Conservation (phyloP, 176 grass and related monocot species). For the Tillandsia leiboldiana region DNA sequence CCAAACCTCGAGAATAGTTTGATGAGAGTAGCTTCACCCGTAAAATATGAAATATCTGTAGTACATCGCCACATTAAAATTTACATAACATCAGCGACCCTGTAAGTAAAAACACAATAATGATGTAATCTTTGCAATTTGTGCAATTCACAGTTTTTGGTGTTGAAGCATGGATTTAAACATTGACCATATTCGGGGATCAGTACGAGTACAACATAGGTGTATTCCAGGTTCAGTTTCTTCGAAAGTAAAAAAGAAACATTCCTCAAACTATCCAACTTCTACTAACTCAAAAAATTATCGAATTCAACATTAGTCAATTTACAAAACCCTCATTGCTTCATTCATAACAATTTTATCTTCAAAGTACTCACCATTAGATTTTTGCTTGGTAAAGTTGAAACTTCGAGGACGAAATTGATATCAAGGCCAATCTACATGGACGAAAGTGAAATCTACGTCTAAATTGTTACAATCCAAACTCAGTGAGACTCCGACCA, state of each 20-base stretch:
- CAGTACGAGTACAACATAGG: background rate
- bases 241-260: background rate
- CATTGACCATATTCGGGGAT: background rate
- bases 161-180: background rate
- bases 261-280: background rate
- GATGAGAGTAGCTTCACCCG: constrained; percentile 23
- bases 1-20: constrained; percentile 25
- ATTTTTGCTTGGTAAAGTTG: too few relatives aligned
- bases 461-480: background rate
- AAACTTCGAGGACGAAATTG: too few relatives aligned
- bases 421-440: too few relatives aligned
- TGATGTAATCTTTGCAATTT: background rate
- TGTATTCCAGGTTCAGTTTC: background rate
- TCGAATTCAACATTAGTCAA: too few relatives aligned
- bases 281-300: background rate
- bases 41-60: constrained; percentile 14
- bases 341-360: too few relatives aligned
- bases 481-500: background rate
- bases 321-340: too few relatives aligned
- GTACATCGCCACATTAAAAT: background rate
- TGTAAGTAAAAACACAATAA: background rate
- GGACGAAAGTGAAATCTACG: background rate
- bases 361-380: too few relatives aligned
- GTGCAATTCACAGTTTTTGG: background rate
- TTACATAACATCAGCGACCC: background rate